Conservation (phyloP, 306 rosid species). For the Prosopis cineraria region DNA sequence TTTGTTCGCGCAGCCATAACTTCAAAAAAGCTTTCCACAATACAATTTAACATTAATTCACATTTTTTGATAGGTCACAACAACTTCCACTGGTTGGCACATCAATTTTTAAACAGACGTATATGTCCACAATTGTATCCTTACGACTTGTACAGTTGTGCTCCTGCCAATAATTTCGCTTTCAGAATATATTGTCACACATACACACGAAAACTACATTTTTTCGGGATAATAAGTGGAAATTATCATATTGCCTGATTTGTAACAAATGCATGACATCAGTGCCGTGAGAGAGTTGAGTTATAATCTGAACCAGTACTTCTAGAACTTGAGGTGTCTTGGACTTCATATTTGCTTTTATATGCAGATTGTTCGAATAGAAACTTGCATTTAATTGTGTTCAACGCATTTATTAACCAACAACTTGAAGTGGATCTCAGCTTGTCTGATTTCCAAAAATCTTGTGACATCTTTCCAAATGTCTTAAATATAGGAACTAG, state of each 20-base stretch:
- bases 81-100: neutral
- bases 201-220: neutral
- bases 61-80: neutral
- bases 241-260: neutral
- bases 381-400: neutral
- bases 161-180: neutral
- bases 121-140: neutral
- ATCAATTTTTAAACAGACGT: neutral
- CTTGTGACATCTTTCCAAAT: too few relatives aligned
- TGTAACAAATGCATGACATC: neutral
- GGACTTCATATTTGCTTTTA: neutral
- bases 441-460: too few relatives aligned
- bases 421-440: too few relatives aligned
- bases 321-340: neutral
- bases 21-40: neutral
- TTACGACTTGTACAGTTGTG: neutral
- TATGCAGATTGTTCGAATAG: too few relatives aligned
- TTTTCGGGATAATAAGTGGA: neutral
- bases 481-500: too few relatives aligned
- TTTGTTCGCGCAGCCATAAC: neutral
- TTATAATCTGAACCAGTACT: neutral
- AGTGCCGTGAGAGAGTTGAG: neutral
- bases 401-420: too few relatives aligned
- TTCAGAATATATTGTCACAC: neutral
- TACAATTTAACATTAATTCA: neutral